Evolutionary conservation across 1,284 basidiomycete species (phyloP), one percentile per base, ranked within the genome.

Genomic region (Cryptococcus neoformans): DNA sequence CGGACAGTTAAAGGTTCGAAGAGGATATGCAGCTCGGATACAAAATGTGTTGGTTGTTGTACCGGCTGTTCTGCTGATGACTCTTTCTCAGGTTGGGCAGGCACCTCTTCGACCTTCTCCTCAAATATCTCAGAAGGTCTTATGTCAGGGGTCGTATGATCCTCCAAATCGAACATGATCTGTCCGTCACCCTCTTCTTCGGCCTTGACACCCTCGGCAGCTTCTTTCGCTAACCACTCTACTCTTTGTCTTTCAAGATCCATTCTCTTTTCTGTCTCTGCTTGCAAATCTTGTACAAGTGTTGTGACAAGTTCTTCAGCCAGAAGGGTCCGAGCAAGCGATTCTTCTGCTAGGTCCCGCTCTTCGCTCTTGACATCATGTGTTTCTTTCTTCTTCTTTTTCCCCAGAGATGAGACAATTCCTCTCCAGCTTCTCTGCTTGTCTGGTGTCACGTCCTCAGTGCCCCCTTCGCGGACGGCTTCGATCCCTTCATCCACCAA

Each of bases 221-320:
- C 68, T 42, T 74, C 69, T 42, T 69, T 68, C 8, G 75, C 75
- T n/a, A 79, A 54, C 69, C 72, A 73, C 16, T 72, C 71, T 28
- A 76, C 70, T 28, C 74, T 63, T 63, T 75, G 70, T 51, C 72
- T 77, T 65, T 86, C 84, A 10, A 84, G 67, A 36, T 80, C 77
- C 51, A 90, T 62, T 48, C 87, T 76, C 61, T 81, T 81, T 59
- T 83, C 81, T 21, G 82, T 83, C 75, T 91, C 88, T 4, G 68
- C 68, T 60, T 86, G 82, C 45, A 92, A 73, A 68, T 92, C 89
- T 49, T 79, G 79, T 21, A 83, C 80, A 16, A 92, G 76, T 0
- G 81, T 78, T 36, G 82, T 80, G 8, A 89, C 82, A 0, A 86
- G 80, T 37, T 82, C 81, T 63, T 86, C 81, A 0, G 85, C 85